Evolutionary conservation across 202 grass and related monocot genomes (phyloP).

Genomic region (Setaria italica): DNA sequence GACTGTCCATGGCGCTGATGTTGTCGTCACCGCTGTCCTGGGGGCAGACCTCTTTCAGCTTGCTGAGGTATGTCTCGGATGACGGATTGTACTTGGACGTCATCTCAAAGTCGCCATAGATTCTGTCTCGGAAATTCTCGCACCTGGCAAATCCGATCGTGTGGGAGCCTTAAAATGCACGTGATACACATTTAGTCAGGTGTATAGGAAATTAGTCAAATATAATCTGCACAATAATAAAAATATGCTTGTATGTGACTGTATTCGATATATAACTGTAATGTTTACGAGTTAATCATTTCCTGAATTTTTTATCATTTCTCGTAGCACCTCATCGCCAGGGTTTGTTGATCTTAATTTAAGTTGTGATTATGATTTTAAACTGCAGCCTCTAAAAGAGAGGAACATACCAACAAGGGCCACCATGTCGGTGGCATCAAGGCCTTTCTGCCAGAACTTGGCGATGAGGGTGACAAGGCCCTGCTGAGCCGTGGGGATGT

Average conservation of each 20-base stretch:
- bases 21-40: slow-evolving; percentile 69
- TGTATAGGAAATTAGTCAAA: background rate
- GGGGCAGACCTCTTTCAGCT: slow-evolving; percentile 79
- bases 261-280: background rate
- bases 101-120: slow-evolving; percentile 81
- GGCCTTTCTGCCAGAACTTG: slow-evolving; percentile 94
- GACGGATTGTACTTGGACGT: slow-evolving; percentile 66
- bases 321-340: background rate
- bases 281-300: background rate
- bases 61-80: slow-evolving; percentile 65
- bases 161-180: slow-evolving; percentile 68
- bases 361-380: background rate
- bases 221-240: background rate
- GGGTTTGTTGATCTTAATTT: background rate
- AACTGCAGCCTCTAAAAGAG: background rate
- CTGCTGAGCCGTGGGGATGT: slow-evolving; percentile 86
- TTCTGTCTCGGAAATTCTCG: slow-evolving; percentile 75
- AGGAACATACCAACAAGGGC: slow-evolving; percentile 80
- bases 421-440: slow-evolving; percentile 91
- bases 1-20: slow-evolving; percentile 76
- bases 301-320: slow-evolving; percentile 3
- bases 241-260: background rate
- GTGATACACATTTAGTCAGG: background rate
- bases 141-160: slow-evolving; percentile 89
- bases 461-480: slow-evolving; percentile 78